These are phyloP conservation scores for Nakazawaea siamensis DNA, from an alignment of 805 yeast genomes.

Conservation along the genomic window DNA sequence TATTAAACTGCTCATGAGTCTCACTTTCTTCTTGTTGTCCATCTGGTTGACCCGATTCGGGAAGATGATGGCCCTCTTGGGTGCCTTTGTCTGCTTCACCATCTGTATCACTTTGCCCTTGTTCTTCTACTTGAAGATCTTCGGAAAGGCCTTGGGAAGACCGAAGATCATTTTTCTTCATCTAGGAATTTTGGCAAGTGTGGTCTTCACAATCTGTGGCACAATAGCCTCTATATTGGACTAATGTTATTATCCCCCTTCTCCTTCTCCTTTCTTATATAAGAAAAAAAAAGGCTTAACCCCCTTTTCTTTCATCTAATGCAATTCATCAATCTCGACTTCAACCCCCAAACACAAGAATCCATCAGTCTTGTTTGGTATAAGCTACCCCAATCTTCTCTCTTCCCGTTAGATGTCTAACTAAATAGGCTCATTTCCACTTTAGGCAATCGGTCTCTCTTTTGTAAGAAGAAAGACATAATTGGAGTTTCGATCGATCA, in stretches of 20 bases:
- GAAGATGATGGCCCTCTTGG: slow-evolving; percentile 70
- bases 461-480: too few species aligned
- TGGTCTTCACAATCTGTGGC: slow-evolving; percentile 46
- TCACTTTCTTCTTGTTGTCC: slow-evolving; percentile 34
- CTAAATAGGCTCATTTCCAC: slow-evolving; percentile 24
- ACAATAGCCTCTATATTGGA: slow-evolving; percentile 12
- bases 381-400: too few species aligned
- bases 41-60: slow-evolving; percentile 78
- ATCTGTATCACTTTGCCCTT: slow-evolving; percentile 77
- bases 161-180: slow-evolving; percentile 29
- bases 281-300: too few species aligned
- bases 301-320: too few species aligned
- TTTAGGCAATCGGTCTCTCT: too few species aligned
- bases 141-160: slow-evolving; percentile 31
- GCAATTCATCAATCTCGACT: too few species aligned
- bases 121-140: slow-evolving; percentile 56
- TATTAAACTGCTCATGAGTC: slow-evolving; percentile 30
- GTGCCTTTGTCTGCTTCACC: slow-evolving; percentile 71
- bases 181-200: slow-evolving; percentile 34
- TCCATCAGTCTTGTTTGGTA: too few species aligned
- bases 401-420: too few species aligned
- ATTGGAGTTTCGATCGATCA: too few species aligned
- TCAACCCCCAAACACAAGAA: too few species aligned
- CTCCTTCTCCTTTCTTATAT: too few species aligned
- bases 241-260: too few species aligned